Percentiles rank a stretch among this genome's conserved stretches.
Conservation (phyloP, 225 moss, liverwort and hornwort genomes). For the Neckera pumila region DNA sequence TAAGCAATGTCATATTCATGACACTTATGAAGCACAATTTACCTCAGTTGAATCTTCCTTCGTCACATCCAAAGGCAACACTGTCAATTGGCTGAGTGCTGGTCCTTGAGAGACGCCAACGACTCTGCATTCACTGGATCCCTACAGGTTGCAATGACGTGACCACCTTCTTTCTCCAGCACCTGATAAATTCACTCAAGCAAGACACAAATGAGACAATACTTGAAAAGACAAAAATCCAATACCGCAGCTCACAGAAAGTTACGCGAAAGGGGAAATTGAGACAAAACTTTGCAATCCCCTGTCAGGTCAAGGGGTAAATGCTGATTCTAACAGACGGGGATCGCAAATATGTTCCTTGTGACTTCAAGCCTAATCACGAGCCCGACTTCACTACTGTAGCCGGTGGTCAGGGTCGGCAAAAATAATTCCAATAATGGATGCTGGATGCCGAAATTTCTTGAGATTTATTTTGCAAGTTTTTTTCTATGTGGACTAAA, state of each 20-base stretch:
- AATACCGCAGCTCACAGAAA: background rate
- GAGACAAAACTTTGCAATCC: background rate
- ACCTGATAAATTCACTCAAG: conserved; percentile 32
- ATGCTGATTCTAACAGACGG: background rate
- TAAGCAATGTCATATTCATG: background rate
- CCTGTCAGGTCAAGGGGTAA: background rate
- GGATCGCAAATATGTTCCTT: background rate
- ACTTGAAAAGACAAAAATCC: background rate
- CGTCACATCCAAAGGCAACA: conserved; percentile 85
- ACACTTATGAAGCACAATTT: background rate
- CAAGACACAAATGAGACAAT: background rate
- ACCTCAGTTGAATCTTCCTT: conserved; percentile 79
- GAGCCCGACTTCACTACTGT: background rate
- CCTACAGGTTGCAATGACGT: conserved; percentile 82
- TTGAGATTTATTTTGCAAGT: background rate
- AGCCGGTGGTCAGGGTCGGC: background rate
- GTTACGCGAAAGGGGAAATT: background rate
- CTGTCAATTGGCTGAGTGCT: conserved; percentile 47
- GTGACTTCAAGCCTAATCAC: background rate
- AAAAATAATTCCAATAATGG: background rate
- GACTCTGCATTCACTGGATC: conserved; percentile 48
- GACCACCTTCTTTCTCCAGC: conserved; percentile 37
- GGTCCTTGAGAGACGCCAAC: conserved; percentile 40
- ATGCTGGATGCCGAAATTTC: background rate
- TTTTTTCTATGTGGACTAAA: background rate